Base-by-base conservation (phyloP, 2,329 filamentous ascomycete genomes). In the Colletotrichum somersetense region DNA sequence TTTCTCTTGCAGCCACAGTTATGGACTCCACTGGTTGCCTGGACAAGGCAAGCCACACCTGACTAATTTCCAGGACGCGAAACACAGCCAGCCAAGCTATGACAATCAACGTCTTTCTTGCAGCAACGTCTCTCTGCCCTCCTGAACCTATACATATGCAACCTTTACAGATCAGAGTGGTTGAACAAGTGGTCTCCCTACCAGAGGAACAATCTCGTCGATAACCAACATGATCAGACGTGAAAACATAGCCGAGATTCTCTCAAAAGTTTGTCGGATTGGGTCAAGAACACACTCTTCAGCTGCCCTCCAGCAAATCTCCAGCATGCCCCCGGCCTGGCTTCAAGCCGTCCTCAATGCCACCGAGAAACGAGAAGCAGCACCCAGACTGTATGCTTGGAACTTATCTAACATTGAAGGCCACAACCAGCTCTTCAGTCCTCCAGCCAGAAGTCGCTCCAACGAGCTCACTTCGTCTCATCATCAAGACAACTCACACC, bases 331-430 rank as follows among this genome's bases (percentile, higher is more conserved):
- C 40, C 55, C 70, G 12, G 30, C 33, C n/a, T 84, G 82, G 82
- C 79, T 84, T 14, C 72, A 75, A 38, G 62, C 76, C 12, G 62
- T 81, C n/a, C 71, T 82, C 30, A 67, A 71, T 33, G 76, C 80
- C 59, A 56, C 55, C 2, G 62, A 48, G 5, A 75, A 77, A 6
- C 30, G 30, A 30, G 30, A 26, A 44, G 50, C 16, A 12, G 75
- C 81, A 0, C 80, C 80, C 12, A 82, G 75, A n/a, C 74, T 84
- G 3, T 84, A 80, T 66, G 79, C 81, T 18, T 83, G 82, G 82
- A 75, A 75, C 5, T 66, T 75, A 1, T 76, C 76, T 48, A 81
- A 83, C 42, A 57, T 83, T 26, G 62, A 72, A 40, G 68, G 67
- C 11, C 38, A 33, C 14, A 35, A 2, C 16, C 38, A 42, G 35